Percentiles rank a stretch among this genome's conserved stretches.
Conservation (phyloP, 768 basidiomycete species). For the Leccinellum luteum region DNA sequence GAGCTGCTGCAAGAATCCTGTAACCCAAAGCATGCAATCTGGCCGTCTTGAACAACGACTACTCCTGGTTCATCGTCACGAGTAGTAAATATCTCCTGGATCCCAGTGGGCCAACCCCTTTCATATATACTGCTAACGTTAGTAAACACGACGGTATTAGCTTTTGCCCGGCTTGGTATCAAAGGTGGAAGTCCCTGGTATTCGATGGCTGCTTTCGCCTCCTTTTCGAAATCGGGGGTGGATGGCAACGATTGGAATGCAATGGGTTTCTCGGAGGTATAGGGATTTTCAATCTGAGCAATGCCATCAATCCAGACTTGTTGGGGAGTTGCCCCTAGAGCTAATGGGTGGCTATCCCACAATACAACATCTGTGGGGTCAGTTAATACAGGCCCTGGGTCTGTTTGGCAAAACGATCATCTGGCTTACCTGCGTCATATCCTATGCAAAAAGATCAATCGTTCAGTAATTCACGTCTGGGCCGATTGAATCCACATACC, state of each 20-base stretch:
- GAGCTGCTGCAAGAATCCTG: conserved; percentile 22
- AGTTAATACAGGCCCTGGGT: neutral
- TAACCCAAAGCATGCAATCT: conserved; percentile 51
- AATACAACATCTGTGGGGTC: conserved; percentile 57
- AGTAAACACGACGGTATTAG: conserved; percentile 53
- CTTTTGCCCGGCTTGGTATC: conserved; percentile 36
- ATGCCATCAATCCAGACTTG: conserved; percentile 89
- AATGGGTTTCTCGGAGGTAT: conserved; percentile 51
- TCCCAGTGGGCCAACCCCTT: conserved; percentile 24
- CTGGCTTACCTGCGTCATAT: conserved; percentile 62
- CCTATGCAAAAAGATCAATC: conserved; percentile 34
- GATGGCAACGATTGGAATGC: conserved; percentile 49
- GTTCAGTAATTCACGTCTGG: neutral
- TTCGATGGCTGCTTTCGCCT: conserved; percentile 53
- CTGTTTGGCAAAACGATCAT: neutral
- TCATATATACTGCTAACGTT: conserved; percentile 57
- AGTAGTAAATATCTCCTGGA: conserved; percentile 21
- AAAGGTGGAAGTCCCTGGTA: conserved; percentile 76
- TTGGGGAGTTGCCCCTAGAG: conserved; percentile 72
- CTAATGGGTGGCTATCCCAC: conserved; percentile 77
- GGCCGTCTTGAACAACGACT: conserved; percentile 53
- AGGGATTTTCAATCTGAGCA: conserved; percentile 53
- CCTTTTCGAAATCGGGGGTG: conserved; percentile 63
- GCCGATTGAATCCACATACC: conserved; percentile 31
- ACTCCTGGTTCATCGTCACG: conserved; percentile 28